Conservation (phyloP, 208 protist genomes). For the Trypanosomatidae sp. region DNA sequence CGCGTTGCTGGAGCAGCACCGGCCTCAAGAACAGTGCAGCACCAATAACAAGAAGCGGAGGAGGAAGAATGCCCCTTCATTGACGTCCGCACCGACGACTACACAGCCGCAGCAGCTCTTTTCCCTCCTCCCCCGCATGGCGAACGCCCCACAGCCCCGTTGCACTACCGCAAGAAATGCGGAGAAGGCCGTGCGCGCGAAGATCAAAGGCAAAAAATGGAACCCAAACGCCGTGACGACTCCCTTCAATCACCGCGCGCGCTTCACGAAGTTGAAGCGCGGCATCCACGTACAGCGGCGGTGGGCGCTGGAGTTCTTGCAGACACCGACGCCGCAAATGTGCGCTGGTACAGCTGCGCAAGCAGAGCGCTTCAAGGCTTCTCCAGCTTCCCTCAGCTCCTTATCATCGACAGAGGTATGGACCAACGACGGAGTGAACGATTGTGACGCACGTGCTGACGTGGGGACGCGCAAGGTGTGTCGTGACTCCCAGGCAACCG, state of each 20-base stretch:
- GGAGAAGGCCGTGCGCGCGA: not conserved
- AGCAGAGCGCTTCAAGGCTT: not conserved
- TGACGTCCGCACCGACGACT: not conserved
- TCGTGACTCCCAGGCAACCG: not conserved
- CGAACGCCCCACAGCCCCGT: not conserved
- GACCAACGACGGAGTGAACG: not conserved
- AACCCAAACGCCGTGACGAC: slow-evolving; percentile 25
- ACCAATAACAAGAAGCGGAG: not conserved
- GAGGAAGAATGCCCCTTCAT: not conserved
- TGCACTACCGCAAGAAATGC: not conserved
- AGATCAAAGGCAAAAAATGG: slow-evolving; percentile 26
- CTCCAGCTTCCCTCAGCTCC: not conserved
- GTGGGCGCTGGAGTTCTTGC: slow-evolving; percentile 12
- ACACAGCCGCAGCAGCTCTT: not conserved
- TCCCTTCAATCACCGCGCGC: slow-evolving; percentile 43
- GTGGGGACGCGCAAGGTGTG: not conserved
- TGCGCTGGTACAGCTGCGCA: not conserved
- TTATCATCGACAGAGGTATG: not conserved
- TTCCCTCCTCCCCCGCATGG: slow-evolving; percentile 1
- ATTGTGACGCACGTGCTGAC: not conserved
- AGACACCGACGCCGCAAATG: not conserved
- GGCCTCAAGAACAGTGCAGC: not conserved
- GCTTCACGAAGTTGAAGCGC: slow-evolving; percentile 42
- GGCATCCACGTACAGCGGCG: slow-evolving; percentile 31
- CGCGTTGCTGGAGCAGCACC: not conserved